A percentile compares a stretch with the other conserved stretches of the same genome.
Evolutionary conservation across 2,329 filamentous ascomycete genomes (phyloP).

Genomic region (Trichoderma afroharzianum): DNA sequence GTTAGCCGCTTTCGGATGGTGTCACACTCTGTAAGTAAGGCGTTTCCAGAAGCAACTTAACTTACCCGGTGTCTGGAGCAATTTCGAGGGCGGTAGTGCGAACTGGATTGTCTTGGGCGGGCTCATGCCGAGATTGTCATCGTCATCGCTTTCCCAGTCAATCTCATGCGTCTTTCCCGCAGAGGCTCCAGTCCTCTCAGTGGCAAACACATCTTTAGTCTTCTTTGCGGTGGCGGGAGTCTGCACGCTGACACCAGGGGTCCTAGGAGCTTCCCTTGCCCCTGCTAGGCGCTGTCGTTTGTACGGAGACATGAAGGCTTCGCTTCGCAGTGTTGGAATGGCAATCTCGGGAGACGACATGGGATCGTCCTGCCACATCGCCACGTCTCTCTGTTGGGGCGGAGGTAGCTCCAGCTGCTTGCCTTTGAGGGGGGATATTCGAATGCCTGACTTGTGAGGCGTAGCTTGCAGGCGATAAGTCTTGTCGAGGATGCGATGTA

Average conservation of each 20-base stretch:
- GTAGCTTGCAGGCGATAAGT: slow-evolving; percentile 93
- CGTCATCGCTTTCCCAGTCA: slow-evolving; percentile 67
- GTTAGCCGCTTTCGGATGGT: neutral
- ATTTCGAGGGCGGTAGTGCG: slow-evolving; percentile 69
- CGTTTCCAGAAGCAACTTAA: slow-evolving; percentile 35
- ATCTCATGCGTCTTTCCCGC: slow-evolving; percentile 49
- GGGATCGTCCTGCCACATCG: slow-evolving; percentile 53
- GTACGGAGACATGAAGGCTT: slow-evolving; percentile 77
- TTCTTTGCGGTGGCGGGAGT: slow-evolving; percentile 59
- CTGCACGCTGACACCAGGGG: slow-evolving; percentile 81
- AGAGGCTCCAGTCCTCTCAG: slow-evolving; percentile 21
- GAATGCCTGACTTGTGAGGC: slow-evolving; percentile 59
- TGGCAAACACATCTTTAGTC: slow-evolving; percentile 47
- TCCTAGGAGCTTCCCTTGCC: slow-evolving; percentile 53
- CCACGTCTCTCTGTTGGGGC: neutral
- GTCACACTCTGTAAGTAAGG: neutral
- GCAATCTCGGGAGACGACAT: slow-evolving; percentile 74
- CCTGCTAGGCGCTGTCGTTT: slow-evolving; percentile 42
- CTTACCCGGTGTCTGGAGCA: slow-evolving; percentile 76
- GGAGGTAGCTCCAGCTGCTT: slow-evolving; percentile 22
- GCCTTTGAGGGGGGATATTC: slow-evolving; percentile 45
- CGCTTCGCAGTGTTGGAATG: slow-evolving; percentile 77
- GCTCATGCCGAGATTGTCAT: slow-evolving; percentile 68
- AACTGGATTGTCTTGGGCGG: slow-evolving; percentile 94
- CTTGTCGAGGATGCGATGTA: slow-evolving; percentile 92